Percentiles rank a stretch among this genome's conserved stretches.
Conservation (phyloP, 1,284 basidiomycete species). For the Ustilago lituana region DNA sequence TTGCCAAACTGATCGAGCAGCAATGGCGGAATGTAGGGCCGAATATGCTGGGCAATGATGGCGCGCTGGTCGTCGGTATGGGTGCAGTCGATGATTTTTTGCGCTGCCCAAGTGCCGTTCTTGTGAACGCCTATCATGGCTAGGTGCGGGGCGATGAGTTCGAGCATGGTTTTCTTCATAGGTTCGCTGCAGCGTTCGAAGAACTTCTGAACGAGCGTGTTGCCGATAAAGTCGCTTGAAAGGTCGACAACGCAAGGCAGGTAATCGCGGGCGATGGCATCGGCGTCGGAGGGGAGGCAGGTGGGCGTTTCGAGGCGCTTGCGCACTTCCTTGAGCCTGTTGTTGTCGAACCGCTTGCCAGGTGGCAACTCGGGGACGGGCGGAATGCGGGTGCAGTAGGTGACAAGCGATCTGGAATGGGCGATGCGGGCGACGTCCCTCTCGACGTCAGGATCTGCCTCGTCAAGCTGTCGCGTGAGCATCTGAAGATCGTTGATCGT, state of each 20-base stretch:
- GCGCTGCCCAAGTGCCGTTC: constrained; percentile 99
- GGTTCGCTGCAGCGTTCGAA: constrained; percentile 86
- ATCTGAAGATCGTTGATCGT: constrained; percentile 79
- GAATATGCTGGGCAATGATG: constrained; percentile 84
- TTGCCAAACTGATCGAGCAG: constrained; percentile 97
- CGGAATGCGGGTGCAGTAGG: constrained; percentile 62
- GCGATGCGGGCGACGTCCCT: constrained; percentile 42
- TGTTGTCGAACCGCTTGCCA: constrained; percentile 80
- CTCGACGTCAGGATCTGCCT: constrained; percentile 56
- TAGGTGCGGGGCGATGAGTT: constrained; percentile 89
- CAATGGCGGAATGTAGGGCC: constrained; percentile 90
- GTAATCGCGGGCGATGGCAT: constrained; percentile 86
- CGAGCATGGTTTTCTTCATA: constrained; percentile 87
- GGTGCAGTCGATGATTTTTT: constrained; percentile 88
- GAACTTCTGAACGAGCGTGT: constrained; percentile 95
- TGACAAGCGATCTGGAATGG: constrained; percentile 79
- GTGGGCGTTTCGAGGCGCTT: constrained; percentile 85
- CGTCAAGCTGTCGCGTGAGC: constrained; percentile 90
- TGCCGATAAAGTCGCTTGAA: constrained; percentile 98
- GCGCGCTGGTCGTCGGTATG: constrained; percentile 85
- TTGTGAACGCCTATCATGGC: constrained; percentile 99
- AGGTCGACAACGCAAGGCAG: constrained; percentile 83
- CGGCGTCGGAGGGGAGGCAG: constrained; percentile 86
- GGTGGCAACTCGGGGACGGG: constrained; percentile 53
- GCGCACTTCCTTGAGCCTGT: constrained; percentile 87